Base-by-base conservation (phyloP, 2,329 filamentous ascomycete genomes). In the Nannizziopsis barbatae region DNA sequence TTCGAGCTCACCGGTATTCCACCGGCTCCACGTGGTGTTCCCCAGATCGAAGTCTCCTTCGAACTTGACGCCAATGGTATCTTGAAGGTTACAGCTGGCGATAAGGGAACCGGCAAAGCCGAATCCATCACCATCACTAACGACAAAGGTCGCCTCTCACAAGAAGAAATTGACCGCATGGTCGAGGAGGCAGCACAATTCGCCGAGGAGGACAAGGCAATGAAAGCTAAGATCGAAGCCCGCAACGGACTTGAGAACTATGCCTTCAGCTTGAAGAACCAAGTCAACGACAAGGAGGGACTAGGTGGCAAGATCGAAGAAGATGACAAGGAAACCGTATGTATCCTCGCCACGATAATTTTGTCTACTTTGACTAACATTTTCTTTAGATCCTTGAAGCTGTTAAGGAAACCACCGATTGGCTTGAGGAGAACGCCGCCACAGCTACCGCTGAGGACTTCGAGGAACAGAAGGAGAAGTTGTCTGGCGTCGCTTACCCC, bases 101-200 rank as follows among this genome's bases (percentile, higher is more conserved):
- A 98, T 73, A 96, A 96, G 84, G 92, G 89, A 67, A 95, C 90
- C 62, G 92, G 92, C 71, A 95, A 96, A 80, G 81, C 79, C 55
- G 88, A 98, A 77, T 88, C 84, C 55, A 96, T 98, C 70, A 96
- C 92, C 61, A 98, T 98, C 68, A 96, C 85, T 74, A 96, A 98
- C 75, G 92, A 98, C 75, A 96, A 96, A 83, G 92, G 92, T 59
- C 90, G 92, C 69, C 83, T 98, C 45, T 88, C 84, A 61, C 84
- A 84, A 64, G 92, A 98, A 60, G 92, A 98, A 71, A 98, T 98
- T 61, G 90, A 96, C 71, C 92, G 92, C 71, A 98, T 98, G 92
- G 88, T 98, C 56, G 82, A 84, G 59, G 92, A 98, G 74, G 92
- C 92, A 53, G 92, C 96, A 81, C 86, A 95, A 75, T 96, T 89